Percentiles rank a stretch among this genome's conserved stretches.
phyloP scores from a whole-genome alignment of 2,329 filamentous ascomycete genomes.

The Trematosphaeria pertusa region DNA sequence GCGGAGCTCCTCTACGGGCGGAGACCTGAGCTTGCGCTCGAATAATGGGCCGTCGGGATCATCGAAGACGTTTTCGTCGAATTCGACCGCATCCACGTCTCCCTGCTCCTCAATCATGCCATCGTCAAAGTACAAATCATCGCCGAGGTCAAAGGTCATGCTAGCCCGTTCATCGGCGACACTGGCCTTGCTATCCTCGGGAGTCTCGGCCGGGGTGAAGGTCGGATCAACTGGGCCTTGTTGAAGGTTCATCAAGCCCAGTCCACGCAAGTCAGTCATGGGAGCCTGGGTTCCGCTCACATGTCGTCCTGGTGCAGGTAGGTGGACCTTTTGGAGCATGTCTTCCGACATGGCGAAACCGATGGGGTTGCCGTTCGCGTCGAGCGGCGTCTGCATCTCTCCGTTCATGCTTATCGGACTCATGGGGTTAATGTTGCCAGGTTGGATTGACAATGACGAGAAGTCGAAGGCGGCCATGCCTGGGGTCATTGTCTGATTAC shows the following conservation, averaged over 20 bases:
- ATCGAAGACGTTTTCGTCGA: constrained; percentile 79
- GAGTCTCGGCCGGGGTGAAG: constrained; percentile 16
- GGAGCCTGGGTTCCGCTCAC: constrained; percentile 13
- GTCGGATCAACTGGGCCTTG: constrained; percentile 11
- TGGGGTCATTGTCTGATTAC: constrained; percentile 32
- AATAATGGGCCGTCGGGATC: constrained; percentile 52
- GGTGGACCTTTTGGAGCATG: constrained; percentile 27
- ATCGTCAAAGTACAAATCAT: constrained; percentile 75
- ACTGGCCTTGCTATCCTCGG: constrained; percentile 7
- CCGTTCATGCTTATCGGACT: constrained; percentile 30
- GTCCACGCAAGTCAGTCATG: constrained; percentile 16
- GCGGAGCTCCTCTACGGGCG: constrained; percentile 22
- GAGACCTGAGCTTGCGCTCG: constrained; percentile 57
- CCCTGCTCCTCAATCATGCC: constrained; percentile 64
- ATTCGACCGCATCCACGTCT: constrained; percentile 59
- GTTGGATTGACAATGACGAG: constrained; percentile 36
- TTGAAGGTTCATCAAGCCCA: constrained; percentile 27
- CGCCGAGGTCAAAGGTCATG: constrained; percentile 35
- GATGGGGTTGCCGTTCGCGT: constrained; percentile 40
- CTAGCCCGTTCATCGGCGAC: constrained; percentile 13
- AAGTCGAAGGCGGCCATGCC: constrained; percentile 44
- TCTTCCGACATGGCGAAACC: constrained; percentile 42
- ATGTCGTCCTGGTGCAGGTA: constrained; percentile 9
- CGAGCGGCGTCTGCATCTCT: constrained; percentile 36
- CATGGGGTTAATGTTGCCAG: constrained; percentile 24